Evolutionary conservation across 768 basidiomycete species (phyloP).

Genomic region (Paxillus involutus): DNA sequence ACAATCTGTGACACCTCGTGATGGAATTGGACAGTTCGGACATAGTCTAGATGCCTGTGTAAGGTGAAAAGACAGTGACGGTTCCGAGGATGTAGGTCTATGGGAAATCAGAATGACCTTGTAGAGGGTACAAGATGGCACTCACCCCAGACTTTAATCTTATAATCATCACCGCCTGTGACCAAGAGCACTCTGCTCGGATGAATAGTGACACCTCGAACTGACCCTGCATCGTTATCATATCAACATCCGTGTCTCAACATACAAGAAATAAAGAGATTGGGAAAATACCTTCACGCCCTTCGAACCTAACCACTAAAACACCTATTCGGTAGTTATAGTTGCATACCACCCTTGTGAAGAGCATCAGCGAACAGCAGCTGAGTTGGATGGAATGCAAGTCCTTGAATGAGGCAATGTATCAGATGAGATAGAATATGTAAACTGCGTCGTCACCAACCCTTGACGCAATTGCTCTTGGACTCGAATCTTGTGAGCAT

Average conservation of each 20-base stretch:
- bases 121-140: conserved; percentile 7
- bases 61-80: conserved; percentile 89
- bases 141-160: conserved; percentile 99
- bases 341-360: conserved; percentile 96
- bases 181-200: conserved; percentile 88
- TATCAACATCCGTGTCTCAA: conserved; percentile 1
- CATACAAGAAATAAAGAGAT: background rate
- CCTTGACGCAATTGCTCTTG: conserved; percentile 98
- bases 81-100: conserved; percentile 85
- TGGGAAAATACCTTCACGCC: conserved; percentile 80
- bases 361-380: conserved; percentile 94
- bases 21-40: conserved; percentile 96
- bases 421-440: background rate
- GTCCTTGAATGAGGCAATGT: conserved; percentile 46
- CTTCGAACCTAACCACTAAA: conserved; percentile 95
- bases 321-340: conserved; percentile 99
- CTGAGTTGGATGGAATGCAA: conserved; percentile 93
- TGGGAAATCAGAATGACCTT: conserved; percentile 24
- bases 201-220: conserved; percentile 93
- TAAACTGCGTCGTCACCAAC: conserved; percentile 38
- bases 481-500: conserved; percentile 99
- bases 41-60: conserved; percentile 94
- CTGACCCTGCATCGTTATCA: conserved; percentile 65
- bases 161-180: conserved; percentile 98
- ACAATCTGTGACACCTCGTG: conserved; percentile 99